Percentiles rank a stretch among this genome's conserved stretches.
These are phyloP conservation scores for Pichia inconspicua DNA, from an alignment of 1,139 yeast species.

Conservation along the genomic window DNA sequence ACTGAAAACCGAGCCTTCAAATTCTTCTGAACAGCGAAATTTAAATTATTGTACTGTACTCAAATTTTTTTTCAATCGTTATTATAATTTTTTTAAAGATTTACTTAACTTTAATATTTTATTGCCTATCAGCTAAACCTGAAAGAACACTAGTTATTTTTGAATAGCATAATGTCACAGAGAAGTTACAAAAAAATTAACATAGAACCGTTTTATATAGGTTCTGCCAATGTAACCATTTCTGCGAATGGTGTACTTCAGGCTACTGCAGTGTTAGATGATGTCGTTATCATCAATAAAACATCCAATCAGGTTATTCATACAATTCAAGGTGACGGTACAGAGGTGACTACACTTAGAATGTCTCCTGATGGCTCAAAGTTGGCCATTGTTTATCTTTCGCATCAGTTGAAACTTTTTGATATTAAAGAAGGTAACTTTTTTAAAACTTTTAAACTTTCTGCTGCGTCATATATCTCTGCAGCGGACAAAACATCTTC, in stretches of 20 bases:
- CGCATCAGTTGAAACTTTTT: constrained; percentile 71
- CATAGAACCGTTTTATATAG: constrained; percentile 73
- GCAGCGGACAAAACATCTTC: constrained; percentile 76
- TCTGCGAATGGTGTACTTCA: constrained; percentile 57
- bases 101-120: no score
- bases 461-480: constrained; percentile 78
- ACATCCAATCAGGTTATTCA: constrained; percentile 50
- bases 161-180: no score
- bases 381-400: constrained; percentile 71
- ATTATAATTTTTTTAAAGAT: not conserved
- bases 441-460: constrained; percentile 48
- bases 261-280: constrained; percentile 77
- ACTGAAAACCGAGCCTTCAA: no score
- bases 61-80: not conserved
- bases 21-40: not conserved
- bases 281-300: constrained; percentile 62
- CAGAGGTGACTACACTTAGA: constrained; percentile 66
- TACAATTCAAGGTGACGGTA: constrained; percentile 72
- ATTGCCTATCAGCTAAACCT: no score
- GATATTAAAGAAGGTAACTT: constrained; percentile 39
- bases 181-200: constrained; percentile 34
- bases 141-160: no score
- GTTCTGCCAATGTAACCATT: constrained; percentile 70
- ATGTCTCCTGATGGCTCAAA: constrained; percentile 69
- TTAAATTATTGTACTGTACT: no score